Evolutionary conservation across 208 protist species (phyloP).

Genomic region (Wallacemonas sp.): DNA sequence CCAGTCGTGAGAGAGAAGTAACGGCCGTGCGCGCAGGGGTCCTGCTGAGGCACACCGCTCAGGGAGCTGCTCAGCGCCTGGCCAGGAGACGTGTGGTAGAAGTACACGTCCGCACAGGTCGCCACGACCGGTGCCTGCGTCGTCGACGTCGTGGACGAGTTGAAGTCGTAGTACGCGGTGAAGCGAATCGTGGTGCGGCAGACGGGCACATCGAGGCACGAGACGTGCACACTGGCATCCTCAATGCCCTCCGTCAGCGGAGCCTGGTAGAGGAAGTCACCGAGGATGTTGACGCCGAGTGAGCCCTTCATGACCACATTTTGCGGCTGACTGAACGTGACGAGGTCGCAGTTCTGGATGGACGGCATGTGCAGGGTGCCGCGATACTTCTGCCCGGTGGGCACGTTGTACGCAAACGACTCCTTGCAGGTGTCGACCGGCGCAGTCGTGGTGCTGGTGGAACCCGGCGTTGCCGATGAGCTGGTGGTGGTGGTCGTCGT

Average conservation of each 20-base stretch:
- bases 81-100: slow-evolving; percentile 54
- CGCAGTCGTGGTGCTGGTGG: not conserved
- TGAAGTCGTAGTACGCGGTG: slow-evolving; percentile 38
- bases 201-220: slow-evolving; percentile 39
- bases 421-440: slow-evolving; percentile 22
- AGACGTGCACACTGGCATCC: slow-evolving; percentile 46
- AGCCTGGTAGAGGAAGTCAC: slow-evolving; percentile 64
- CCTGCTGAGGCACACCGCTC: slow-evolving; percentile 46
- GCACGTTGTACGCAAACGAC: slow-evolving; percentile 45
- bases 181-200: slow-evolving; percentile 59
- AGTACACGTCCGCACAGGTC: slow-evolving; percentile 74
- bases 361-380: slow-evolving; percentile 33
- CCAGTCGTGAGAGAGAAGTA: slow-evolving; percentile 61
- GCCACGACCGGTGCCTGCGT: slow-evolving; percentile 19
- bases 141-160: slow-evolving; percentile 13
- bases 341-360: slow-evolving; percentile 25
- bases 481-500: slow-evolving; percentile 10
- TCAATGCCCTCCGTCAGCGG: slow-evolving; percentile 48
- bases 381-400: slow-evolving; percentile 37
- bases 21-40: slow-evolving; percentile 60
- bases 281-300: slow-evolving; percentile 68
- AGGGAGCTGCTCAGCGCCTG: slow-evolving; percentile 59
- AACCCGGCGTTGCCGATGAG: not conserved
- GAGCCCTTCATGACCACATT: slow-evolving; percentile 13
- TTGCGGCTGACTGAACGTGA: slow-evolving; percentile 44